phyloP scores from a whole-genome alignment of 148 eudicot genomes.

The Persicaria maculosa region DNA sequence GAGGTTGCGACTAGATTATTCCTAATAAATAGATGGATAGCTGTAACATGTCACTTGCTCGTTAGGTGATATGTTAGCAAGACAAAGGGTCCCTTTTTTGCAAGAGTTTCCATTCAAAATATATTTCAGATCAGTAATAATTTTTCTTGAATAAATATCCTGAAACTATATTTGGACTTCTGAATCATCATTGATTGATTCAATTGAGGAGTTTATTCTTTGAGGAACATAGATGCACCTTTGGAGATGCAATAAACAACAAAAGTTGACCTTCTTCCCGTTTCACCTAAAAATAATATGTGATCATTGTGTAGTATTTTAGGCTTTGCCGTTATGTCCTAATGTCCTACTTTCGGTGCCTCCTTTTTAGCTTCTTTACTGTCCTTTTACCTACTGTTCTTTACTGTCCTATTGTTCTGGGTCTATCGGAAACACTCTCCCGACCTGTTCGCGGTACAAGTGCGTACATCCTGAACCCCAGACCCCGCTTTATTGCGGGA shows the following conservation, averaged over 20 bases:
- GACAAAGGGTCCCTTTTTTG: not conserved
- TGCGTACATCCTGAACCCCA: too few relatives aligned
- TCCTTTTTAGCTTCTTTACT: too few relatives aligned
- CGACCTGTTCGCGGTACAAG: too few relatives aligned
- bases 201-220: not conserved
- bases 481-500: too few relatives aligned
- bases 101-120: not conserved
- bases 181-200: not conserved
- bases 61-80: not conserved
- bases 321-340: too few relatives aligned
- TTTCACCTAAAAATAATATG: not conserved
- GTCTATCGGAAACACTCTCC: too few relatives aligned
- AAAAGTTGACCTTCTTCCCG: not conserved
- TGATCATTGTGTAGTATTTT: not conserved
- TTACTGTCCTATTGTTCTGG: too few relatives aligned
- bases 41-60: not conserved
- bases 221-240: slow-evolving; percentile 2
- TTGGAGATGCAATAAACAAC: not conserved
- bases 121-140: not conserved
- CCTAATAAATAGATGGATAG: too few relatives aligned
- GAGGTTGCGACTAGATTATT: too few relatives aligned
- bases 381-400: too few relatives aligned
- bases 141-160: not conserved
- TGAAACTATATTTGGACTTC: not conserved
- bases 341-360: too few relatives aligned